Evolutionary conservation across 331 rosid genomes (phyloP).

Genomic region (Acacia concinna): DNA sequence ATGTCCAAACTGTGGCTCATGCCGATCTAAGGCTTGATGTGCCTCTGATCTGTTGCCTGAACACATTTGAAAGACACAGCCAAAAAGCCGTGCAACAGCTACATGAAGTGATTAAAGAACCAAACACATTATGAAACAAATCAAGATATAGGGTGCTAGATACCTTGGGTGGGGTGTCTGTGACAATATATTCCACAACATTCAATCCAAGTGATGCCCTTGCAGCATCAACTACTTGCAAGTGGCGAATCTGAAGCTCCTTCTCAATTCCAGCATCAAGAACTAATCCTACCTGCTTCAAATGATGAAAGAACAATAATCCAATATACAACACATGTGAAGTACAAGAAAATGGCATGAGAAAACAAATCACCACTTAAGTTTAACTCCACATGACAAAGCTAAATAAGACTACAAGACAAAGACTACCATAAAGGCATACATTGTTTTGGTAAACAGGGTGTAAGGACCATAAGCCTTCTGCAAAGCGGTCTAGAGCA

Average conservation of each 20-base stretch:
- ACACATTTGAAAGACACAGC: not conserved
- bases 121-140: constrained; percentile 3
- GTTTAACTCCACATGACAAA: not conserved
- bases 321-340: not conserved
- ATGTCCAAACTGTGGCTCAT: not conserved
- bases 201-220: constrained; percentile 94
- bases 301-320: constrained; percentile 7
- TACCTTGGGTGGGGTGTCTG: constrained; percentile 79
- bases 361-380: not conserved
- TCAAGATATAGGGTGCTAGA: constrained; percentile 8
- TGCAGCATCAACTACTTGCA: constrained; percentile 91
- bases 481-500: constrained; percentile 86
- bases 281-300: constrained; percentile 75
- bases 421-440: constrained; percentile 15
- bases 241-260: constrained; percentile 71
- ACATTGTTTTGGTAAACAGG: constrained; percentile 90
- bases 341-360: constrained; percentile 18
- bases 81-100: not conserved
- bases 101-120: too few relatives aligned
- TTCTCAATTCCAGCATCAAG: constrained; percentile 90
- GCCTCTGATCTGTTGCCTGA: not conserved
- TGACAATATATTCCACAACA: constrained; percentile 68
- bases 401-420: not conserved
- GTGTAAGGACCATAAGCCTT: constrained; percentile 80
- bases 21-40: not conserved